Evolutionary conservation across 2,329 filamentous ascomycete species (phyloP).

Genomic region (Diplocarpon rosae): DNA sequence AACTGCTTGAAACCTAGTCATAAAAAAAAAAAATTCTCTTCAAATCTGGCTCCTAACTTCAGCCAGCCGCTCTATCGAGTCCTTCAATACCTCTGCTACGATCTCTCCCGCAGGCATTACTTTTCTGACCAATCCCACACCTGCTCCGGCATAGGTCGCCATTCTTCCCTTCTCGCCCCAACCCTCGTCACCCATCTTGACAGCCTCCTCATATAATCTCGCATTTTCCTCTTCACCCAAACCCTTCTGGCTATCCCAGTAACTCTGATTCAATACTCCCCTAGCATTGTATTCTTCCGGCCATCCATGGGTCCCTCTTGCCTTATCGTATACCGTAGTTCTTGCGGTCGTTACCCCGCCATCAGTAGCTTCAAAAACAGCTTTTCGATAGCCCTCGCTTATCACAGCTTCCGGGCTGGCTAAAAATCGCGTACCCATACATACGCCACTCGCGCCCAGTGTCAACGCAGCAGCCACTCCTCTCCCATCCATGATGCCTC

Average conservation of each 20-base stretch:
- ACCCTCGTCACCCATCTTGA: conserved; percentile 38
- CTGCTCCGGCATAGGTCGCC: conserved; percentile 52
- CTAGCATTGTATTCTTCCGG: conserved; percentile 44
- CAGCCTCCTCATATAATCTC: conserved; percentile 32
- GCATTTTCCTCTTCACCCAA: conserved; percentile 31
- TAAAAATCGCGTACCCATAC: conserved; percentile 40
- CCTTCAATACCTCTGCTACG: conserved; percentile 31
- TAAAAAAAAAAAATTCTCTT: background rate
- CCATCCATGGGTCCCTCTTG: conserved; percentile 47
- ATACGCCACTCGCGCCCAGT: conserved; percentile 32
- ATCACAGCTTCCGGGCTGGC: conserved; percentile 36
- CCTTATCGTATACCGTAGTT: conserved; percentile 39
- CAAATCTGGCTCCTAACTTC: background rate
- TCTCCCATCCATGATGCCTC: conserved; percentile 29
- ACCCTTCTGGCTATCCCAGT: conserved; percentile 30
- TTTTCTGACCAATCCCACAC: conserved; percentile 44
- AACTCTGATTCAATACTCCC: conserved; percentile 46
- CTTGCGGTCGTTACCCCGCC: conserved; percentile 40
- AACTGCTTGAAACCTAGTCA: too few relatives aligned
- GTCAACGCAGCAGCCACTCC: conserved; percentile 28
- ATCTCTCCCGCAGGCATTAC: conserved; percentile 41
- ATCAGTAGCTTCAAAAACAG: conserved; percentile 35
- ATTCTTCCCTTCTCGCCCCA: conserved; percentile 43
- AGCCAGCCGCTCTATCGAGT: background rate
- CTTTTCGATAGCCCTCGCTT: conserved; percentile 35